These are phyloP conservation scores for Aspergillus latus DNA, from an alignment of 2,329 filamentous ascomycete species.

Conservation along the genomic window DNA sequence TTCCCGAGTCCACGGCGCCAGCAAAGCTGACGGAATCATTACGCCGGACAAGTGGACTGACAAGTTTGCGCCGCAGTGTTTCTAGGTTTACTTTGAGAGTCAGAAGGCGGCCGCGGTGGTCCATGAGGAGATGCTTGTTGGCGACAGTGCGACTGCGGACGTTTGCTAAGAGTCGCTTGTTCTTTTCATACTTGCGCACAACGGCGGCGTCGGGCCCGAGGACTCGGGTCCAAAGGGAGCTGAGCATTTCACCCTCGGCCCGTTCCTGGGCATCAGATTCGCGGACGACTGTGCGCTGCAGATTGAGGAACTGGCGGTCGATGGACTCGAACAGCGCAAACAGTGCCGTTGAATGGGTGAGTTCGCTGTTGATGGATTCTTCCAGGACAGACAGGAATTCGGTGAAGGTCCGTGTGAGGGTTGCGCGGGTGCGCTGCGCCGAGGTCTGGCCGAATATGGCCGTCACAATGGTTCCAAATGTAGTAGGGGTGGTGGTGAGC, in stretches of 20 bases:
- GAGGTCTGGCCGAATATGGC: conserved; percentile 76
- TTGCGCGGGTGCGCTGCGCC: conserved; percentile 74
- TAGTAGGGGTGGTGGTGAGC: conserved; percentile 55
- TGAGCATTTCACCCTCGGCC: conserved; percentile 75
- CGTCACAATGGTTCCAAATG: conserved; percentile 67
- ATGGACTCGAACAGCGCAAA: conserved; percentile 91
- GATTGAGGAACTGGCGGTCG: conserved; percentile 84
- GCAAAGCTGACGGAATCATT: conserved; percentile 52
- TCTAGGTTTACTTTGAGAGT: conserved; percentile 85
- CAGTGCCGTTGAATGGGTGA: conserved; percentile 74
- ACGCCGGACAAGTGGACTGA: conserved; percentile 76
- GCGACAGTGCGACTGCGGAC: conserved; percentile 79
- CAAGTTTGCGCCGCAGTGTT: conserved; percentile 76
- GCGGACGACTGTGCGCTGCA: conserved; percentile 79
- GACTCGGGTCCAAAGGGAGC: conserved; percentile 80
- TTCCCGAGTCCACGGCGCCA: conserved; percentile 28
- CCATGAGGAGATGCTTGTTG: conserved; percentile 82
- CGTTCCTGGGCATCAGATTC: conserved; percentile 80
- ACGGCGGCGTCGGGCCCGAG: conserved; percentile 72
- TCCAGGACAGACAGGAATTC: conserved; percentile 86
- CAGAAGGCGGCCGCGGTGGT: conserved; percentile 80
- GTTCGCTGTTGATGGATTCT: conserved; percentile 81
- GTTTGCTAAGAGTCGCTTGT: conserved; percentile 73
- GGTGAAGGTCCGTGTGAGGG: conserved; percentile 81
- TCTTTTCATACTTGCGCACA: conserved; percentile 89